phyloP scores from a whole-genome alignment of 306 rosid species.

The Adenanthera pavonina region DNA sequence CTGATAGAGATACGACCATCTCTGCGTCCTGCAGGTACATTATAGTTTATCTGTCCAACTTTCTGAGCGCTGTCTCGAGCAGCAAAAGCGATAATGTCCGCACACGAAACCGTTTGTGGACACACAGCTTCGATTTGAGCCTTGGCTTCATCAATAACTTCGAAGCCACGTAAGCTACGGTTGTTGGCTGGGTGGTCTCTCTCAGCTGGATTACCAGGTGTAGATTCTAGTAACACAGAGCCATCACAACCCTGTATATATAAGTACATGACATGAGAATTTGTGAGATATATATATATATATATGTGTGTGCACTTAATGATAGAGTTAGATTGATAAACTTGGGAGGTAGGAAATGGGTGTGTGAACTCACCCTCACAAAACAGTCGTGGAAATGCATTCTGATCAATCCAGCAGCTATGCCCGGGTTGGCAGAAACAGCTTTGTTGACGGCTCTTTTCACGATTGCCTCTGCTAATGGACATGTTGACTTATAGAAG shows the following conservation, averaged over 20 bases:
- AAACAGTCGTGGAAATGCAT: constrained; percentile 5
- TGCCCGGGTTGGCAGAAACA: not conserved
- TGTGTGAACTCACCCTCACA: not conserved
- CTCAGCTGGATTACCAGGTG: not conserved
- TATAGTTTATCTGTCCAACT: not conserved
- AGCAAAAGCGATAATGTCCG: not conserved
- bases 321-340: no score
- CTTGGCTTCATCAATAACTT: not conserved
- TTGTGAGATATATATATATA: no score
- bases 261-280: no score
- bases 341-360: no score
- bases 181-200: not conserved
- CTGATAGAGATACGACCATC: not conserved
- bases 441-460: not conserved
- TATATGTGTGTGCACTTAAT: no score
- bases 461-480: not conserved
- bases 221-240: not conserved
- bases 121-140: not conserved
- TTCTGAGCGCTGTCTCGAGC: not conserved
- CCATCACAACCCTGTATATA: constrained; percentile 1
- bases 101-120: not conserved
- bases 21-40: not conserved
- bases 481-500: not conserved
- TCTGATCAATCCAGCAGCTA: constrained; percentile 1
- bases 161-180: constrained; percentile 24